Base-by-base conservation (phyloP, 768 basidiomycete species). In the Suillus cothurnatus region DNA sequence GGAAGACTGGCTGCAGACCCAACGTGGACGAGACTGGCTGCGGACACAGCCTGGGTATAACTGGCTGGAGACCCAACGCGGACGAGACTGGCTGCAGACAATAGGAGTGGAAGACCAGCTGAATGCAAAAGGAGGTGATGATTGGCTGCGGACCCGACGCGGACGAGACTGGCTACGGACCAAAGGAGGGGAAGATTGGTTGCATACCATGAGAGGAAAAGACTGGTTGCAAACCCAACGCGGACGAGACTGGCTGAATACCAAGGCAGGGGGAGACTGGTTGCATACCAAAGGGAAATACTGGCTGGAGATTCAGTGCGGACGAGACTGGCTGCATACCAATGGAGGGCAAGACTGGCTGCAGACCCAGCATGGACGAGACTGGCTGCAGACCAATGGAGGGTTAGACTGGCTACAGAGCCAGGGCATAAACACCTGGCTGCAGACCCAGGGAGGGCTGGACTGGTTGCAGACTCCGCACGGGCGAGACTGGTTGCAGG, bases 401-500 rank as follows among this genome's bases (percentile, higher is more conserved):
- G 8, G 19, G 9, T 6, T 0, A 43, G 19, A 43, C 19, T 43
- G 43, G 43, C 19, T 43, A 7, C 17, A 43, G 41, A 17, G 41
- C 3, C 41, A 0, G 5, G 41, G 5, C 17, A 34, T 34, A 1
- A 34, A 34, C 32, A 8, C 32, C 32, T 47, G 47, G 47, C 4
- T 47, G 4, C 47, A 23, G n/a, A 23, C 47, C 1, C 3, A 23
- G n/a, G n/a, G 11, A 47, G n/a, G 11, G 12, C 9, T 1, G 9
- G 47, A 23, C 5, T 49, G 47, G 47, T 11, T 49, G 4, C 23
- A n/a, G 23, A 49, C 47, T 0, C 11, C 1, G 4, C 11, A 11
- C 0, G 47, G 47, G 1, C 23, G 11, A 12, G 23, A 12, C 5
- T 82, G 43, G 43, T 0, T 45, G 5, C 21, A 45, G 43, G 5